Evolutionary conservation across 2,329 filamentous ascomycete species (phyloP), one percentile per base, ranked within the genome.

Genomic region (Proliferodiscus dingleyae): DNA sequence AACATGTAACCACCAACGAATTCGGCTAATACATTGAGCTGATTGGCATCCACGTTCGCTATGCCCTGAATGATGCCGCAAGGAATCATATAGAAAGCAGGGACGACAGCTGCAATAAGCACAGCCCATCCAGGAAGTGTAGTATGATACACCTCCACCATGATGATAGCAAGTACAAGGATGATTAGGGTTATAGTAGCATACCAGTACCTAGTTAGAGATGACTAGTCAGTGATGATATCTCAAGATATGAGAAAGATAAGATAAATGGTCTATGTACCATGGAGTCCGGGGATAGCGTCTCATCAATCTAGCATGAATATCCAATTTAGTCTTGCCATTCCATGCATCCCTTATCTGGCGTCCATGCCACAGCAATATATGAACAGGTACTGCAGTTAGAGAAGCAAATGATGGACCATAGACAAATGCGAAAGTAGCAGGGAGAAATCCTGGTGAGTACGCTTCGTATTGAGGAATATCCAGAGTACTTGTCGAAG

Each of bases 391-490:
- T 2, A 88, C 72, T 0, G 83, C 76, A 0, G 84, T 71, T 32
- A 88, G 84, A 41, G 82, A 75, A 2, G 85, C 85, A 60, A 89
- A 89, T 0, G 81, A 85, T 2, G 88, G 66, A 1, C 83, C 85
- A 55, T 88, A 89, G 0, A 74, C 72, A 48, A 88, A 67, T 50
- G 81, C 76, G 60, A 87, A 88, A 0, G 83, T 84, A 0, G 83
- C 87, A 50, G 83, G 85, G 37, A 88, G 71, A 55, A 83, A 86
- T 2, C 84, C 76, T 59, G 87, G 87, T 0, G 83, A 85, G 0
- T 84, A 87, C 50, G 83, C 69, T 53, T 79, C 67, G 63, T 89
- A 89, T 3, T 78, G 81, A 36, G 71, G 68, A 51, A 76, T 70
- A 53, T 88, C 72, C 21, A 89, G 70, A 0, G 75, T 83, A 39